Evolutionary conservation across 352 stramenopile species (phyloP).

Genomic region (Globisporangium parvum): DNA sequence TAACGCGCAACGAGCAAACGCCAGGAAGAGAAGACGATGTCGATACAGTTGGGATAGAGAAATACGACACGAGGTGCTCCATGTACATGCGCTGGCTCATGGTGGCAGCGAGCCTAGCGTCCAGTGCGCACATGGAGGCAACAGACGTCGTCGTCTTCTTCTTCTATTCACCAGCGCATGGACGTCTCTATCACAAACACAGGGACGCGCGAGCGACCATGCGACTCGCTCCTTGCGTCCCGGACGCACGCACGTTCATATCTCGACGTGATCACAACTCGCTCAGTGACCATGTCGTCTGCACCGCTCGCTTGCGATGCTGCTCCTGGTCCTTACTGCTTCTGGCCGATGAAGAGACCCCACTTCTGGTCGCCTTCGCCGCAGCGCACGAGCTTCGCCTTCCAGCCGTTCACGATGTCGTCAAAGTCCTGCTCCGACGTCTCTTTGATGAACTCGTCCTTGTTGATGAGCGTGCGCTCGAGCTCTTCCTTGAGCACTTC

Average conservation of each 20-base stretch:
- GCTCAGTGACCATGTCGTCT: too few relatives aligned
- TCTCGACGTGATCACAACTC: not conserved
- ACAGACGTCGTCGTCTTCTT: too few relatives aligned
- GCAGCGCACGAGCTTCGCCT: conserved; percentile 61
- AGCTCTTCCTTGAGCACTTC: conserved; percentile 60
- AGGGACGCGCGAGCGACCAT: too few relatives aligned
- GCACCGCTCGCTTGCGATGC: not conserved
- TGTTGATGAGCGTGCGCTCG: conserved; percentile 40
- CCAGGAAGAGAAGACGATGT: too few relatives aligned
- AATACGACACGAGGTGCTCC: too few relatives aligned
- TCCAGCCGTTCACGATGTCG: conserved; percentile 64
- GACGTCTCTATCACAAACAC: too few relatives aligned
- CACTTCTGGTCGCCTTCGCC: conserved; percentile 69
- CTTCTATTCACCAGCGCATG: too few relatives aligned
- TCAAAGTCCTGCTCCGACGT: conserved; percentile 62
- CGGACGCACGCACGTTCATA: not conserved
- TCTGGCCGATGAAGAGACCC: conserved; percentile 65
- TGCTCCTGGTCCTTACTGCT: conserved; percentile 20
- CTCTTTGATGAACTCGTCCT: conserved; percentile 61
- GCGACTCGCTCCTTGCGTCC: too few relatives aligned
- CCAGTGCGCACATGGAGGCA: too few relatives aligned
- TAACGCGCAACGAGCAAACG: not conserved
- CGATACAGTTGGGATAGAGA: not conserved
- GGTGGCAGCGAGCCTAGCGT: too few relatives aligned
- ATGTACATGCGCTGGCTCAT: too few relatives aligned